Base-by-base conservation (phyloP, 805 yeast genomes). In the Candida alai region DNA sequence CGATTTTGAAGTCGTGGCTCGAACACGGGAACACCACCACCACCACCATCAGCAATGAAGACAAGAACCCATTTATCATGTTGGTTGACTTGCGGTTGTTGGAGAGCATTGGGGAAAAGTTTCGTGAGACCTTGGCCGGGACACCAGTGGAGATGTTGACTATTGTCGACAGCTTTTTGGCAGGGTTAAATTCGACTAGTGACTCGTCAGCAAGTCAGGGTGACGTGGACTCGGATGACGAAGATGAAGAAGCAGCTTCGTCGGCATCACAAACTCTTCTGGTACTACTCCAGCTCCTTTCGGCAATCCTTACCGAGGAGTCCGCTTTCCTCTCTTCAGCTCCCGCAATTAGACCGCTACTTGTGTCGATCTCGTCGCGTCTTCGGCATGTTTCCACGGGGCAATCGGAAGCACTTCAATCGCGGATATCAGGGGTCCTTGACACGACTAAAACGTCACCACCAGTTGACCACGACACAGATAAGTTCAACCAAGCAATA, bases 401-500 rank as follows among this genome's bases (percentile, higher is more conserved):
- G n/a, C n/a, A n/a, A n/a, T n/a, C n/a, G n/a, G n/a, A n/a, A n/a
- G n/a, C n/a, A n/a, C n/a, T n/a, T n/a, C n/a, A n/a, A n/a, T n/a
- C n/a, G n/a, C n/a, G n/a, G n/a, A n/a, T n/a, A n/a, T n/a, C n/a
- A n/a, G n/a, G n/a, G n/a, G n/a, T n/a, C n/a, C n/a, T n/a, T n/a
- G n/a, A n/a, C n/a, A n/a, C n/a, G n/a, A n/a, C n/a, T n/a, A n/a
- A n/a, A n/a, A n/a, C n/a, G n/a, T n/a, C n/a, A n/a, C n/a, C n/a
- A n/a, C n/a, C n/a, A n/a, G n/a, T n/a, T n/a, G n/a, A n/a, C n/a
- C n/a, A n/a, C n/a, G n/a, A n/a, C n/a, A n/a, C n/a, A n/a, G n/a
- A n/a, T n/a, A n/a, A n/a, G n/a, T n/a, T n/a, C 30, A 69, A 73
- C 11, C 65, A 74, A 20, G 96, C 96, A 0, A 59, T 85, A 23